phyloP scores from a whole-genome alignment of 2,329 filamentous ascomycete species.

The Hypoxylon sp. region DNA sequence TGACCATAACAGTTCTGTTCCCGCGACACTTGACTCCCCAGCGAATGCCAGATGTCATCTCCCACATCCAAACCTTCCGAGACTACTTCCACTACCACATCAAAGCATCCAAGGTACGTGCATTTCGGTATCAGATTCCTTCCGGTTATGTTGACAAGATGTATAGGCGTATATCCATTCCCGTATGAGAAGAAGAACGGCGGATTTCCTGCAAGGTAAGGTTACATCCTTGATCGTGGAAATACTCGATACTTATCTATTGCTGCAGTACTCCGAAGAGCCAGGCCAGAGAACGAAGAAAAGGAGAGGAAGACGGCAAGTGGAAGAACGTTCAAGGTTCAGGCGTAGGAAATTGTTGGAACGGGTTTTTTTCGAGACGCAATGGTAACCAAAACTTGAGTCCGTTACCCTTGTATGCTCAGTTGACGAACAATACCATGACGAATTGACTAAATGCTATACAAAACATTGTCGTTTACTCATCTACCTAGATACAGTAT shows the following conservation, averaged over 20 bases:
- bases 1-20: constrained; percentile 80
- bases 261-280: constrained; percentile 86
- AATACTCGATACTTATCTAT: constrained; percentile 30
- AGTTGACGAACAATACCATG: constrained; percentile 32
- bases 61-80: constrained; percentile 99
- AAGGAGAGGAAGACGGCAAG: constrained; percentile 98
- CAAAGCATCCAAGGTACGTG: constrained; percentile 89
- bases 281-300: constrained; percentile 94
- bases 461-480: neutral
- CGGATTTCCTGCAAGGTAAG: constrained; percentile 96
- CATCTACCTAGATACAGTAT: neutral
- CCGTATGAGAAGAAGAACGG: constrained; percentile 96
- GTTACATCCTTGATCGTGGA: constrained; percentile 49
- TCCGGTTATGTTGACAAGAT: constrained; percentile 30
- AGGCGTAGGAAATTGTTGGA: constrained; percentile 37
- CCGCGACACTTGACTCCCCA: constrained; percentile 93
- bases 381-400: constrained; percentile 1
- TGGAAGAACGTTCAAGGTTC: constrained; percentile 86
- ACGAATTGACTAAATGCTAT: constrained; percentile 29
- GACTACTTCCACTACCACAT: constrained; percentile 99
- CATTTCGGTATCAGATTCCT: neutral
- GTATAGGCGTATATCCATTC: constrained; percentile 93
- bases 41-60: constrained; percentile 94
- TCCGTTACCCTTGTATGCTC: constrained; percentile 23
- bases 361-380: constrained; percentile 6